These are phyloP conservation scores for Paraconiothyrium sp. DNA, from an alignment of 2,329 filamentous ascomycete genomes.

Conservation along the genomic window DNA sequence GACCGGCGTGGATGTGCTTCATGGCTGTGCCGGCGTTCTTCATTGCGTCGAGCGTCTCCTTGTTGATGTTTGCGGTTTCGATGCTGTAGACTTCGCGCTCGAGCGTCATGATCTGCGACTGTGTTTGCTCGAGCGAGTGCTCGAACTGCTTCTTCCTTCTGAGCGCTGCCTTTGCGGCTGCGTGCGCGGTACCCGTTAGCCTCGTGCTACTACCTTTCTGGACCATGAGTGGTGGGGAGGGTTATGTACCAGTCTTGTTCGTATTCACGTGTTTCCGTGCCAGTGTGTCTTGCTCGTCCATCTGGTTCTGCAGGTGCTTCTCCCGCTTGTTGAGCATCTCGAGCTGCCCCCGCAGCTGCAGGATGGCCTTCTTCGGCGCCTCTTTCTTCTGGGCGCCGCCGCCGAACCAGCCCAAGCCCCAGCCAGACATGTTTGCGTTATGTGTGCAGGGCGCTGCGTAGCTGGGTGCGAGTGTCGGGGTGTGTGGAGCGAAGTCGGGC, in stretches of 20 bases:
- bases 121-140: constrained; percentile 89
- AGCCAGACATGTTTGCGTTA: constrained; percentile 50
- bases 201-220: neutral
- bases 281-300: constrained; percentile 88
- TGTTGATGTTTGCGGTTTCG: constrained; percentile 98
- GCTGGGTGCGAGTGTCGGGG: constrained; percentile 15
- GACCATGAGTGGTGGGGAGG: no score
- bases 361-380: constrained; percentile 94
- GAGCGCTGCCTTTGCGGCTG: constrained; percentile 89
- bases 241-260: constrained; percentile 85
- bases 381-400: constrained; percentile 87
- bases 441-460: constrained; percentile 8
- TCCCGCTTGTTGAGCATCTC: constrained; percentile 99
- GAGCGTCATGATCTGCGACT: constrained; percentile 86
- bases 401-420: constrained; percentile 81
- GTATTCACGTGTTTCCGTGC: constrained; percentile 87
- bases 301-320: constrained; percentile 88
- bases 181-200: constrained; percentile 21
- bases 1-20: constrained; percentile 88
- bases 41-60: constrained; percentile 94
- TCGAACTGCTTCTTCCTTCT: constrained; percentile 95
- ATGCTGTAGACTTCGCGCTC: constrained; percentile 97
- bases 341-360: constrained; percentile 84
- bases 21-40: constrained; percentile 89
- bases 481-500: neutral